Conservation (phyloP, 306 rosid genomes). For the Lotus japonicus region DNA sequence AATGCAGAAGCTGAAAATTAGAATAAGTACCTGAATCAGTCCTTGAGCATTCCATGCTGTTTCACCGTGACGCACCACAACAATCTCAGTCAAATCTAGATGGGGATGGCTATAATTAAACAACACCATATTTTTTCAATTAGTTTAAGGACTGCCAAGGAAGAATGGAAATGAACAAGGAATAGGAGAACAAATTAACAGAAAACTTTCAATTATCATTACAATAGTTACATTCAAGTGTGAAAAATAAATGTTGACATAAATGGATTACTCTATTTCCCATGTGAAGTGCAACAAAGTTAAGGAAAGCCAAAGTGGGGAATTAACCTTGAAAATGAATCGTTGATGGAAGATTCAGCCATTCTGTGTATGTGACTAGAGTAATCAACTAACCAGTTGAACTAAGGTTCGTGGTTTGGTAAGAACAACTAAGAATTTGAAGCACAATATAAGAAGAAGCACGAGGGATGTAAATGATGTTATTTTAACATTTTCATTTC, state of each 20-base stretch:
- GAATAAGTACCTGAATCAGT: constrained; percentile 61
- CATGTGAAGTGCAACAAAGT: no score
- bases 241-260: background rate
- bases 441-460: background rate
- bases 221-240: background rate
- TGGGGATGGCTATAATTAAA: constrained; percentile 29
- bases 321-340: constrained; percentile 44
- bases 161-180: background rate
- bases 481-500: background rate
- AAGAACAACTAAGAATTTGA: background rate
- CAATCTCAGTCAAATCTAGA: constrained; percentile 59
- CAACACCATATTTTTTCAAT: constrained; percentile 9
- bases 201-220: background rate
- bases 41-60: constrained; percentile 80
- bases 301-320: background rate
- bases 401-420: background rate
- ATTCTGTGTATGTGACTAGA: background rate
- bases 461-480: background rate
- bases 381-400: background rate
- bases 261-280: background rate
- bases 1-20: background rate
- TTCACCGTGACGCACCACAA: constrained; percentile 87
- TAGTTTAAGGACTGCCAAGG: constrained; percentile 1
- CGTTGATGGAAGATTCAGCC: constrained; percentile 34
- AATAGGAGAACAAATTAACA: background rate